Percentiles rank a stretch among this genome's conserved stretches.
These are phyloP conservation scores for Eimeria tenella DNA, from an alignment of 169 alveolate genomes.

Conservation along the genomic window DNA sequence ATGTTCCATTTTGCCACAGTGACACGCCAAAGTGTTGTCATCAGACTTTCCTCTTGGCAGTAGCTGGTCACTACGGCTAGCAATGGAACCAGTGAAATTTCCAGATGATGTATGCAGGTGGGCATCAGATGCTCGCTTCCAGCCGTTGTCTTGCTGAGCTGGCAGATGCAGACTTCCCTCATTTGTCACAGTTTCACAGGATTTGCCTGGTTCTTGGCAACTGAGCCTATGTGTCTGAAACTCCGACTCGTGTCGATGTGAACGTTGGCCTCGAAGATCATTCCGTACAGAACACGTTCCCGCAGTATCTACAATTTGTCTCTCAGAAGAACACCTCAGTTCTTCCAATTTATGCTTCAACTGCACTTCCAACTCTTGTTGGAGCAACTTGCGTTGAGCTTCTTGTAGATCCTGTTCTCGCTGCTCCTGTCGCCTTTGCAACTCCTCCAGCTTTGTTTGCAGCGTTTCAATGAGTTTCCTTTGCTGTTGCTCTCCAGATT, in stretches of 20 bases:
- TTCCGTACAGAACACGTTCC: constrained; percentile 10
- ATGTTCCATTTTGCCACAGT: constrained; percentile 1
- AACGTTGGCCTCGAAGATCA: background rate
- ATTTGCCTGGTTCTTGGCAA: background rate
- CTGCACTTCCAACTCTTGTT: constrained; percentile 57
- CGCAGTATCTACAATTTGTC: background rate
- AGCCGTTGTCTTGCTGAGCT: constrained; percentile 2
- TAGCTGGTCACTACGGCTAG: background rate
- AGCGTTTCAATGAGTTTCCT: constrained; percentile 42
- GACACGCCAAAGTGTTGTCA: background rate
- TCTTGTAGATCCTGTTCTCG: constrained; percentile 59
- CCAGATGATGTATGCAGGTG: background rate
- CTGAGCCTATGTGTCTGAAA: background rate
- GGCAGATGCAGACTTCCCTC: constrained; percentile 3
- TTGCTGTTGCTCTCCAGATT: constrained; percentile 67
- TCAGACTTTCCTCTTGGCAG: constrained; percentile 10
- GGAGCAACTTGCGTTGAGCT: constrained; percentile 52
- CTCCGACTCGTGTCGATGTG: background rate
- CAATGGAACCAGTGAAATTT: background rate
- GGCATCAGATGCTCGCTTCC: background rate
- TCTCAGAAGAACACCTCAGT: constrained; percentile 33
- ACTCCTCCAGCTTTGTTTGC: constrained; percentile 59
- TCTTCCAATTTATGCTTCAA: constrained; percentile 46
- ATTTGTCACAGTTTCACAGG: background rate
- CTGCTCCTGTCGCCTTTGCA: constrained; percentile 55